Conservation (phyloP, 208 protist species). For the Trypanosoma melophagium region DNA sequence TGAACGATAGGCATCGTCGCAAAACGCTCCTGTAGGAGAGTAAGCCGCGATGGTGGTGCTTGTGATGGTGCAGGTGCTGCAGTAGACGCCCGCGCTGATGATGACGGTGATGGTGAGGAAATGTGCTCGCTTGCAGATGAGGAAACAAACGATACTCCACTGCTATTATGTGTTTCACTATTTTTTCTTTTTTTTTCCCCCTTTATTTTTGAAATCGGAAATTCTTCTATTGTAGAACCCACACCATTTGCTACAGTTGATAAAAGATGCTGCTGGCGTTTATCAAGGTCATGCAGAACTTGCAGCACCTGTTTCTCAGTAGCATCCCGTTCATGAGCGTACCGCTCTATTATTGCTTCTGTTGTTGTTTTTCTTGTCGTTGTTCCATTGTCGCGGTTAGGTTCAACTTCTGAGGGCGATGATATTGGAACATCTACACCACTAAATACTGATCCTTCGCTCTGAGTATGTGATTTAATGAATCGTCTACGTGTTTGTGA, state of each 20-base stretch:
- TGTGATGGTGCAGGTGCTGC: too few species aligned
- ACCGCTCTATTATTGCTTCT: background rate
- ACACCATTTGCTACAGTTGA: background rate
- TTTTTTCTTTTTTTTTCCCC: background rate
- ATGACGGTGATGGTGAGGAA: background rate
- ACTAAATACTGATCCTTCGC: too few species aligned
- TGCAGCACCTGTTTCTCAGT: background rate
- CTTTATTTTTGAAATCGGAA: too few species aligned
- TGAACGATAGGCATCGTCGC: slow-evolving; percentile 13
- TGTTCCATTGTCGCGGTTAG: background rate
- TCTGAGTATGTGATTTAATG: too few species aligned
- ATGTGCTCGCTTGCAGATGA: background rate
- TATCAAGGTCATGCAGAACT: slow-evolving; percentile 4
- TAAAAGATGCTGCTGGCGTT: slow-evolving; percentile 10
- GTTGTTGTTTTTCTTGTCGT: too few species aligned
- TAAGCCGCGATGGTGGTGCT: slow-evolving; percentile 10
- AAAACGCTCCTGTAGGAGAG: slow-evolving; percentile 23
- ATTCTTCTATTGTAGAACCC: too few species aligned
- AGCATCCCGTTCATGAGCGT: slow-evolving; percentile 10
- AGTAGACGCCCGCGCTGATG: slow-evolving; percentile 17
- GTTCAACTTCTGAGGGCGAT: background rate
- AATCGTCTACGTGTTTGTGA: background rate
- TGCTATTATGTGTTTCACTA: background rate
- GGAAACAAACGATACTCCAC: background rate
- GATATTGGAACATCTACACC: too few species aligned